Conservation (phyloP, 2,329 filamentous ascomycete genomes). For the Rhynchosporium graminicola region DNA sequence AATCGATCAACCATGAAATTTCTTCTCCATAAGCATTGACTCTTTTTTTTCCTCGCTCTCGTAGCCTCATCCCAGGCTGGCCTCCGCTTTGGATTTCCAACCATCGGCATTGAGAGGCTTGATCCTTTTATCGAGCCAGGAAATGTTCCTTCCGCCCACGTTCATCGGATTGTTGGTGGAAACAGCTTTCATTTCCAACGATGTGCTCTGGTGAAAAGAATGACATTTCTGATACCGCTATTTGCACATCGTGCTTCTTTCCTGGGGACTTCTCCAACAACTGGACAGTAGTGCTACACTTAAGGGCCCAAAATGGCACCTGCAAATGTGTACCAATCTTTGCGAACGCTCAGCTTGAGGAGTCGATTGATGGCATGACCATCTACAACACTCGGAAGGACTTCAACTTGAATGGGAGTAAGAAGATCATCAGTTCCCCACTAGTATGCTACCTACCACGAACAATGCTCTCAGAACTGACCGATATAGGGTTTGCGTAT, state of each 20-base stretch:
- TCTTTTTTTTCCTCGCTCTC: conserved; percentile 13
- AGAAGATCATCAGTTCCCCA: conserved; percentile 22
- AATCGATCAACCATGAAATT: background rate
- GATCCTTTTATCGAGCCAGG: conserved; percentile 19
- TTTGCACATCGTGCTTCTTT: conserved; percentile 29
- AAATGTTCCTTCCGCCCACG: conserved; percentile 16
- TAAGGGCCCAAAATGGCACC: conserved; percentile 27
- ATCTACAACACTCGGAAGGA: conserved; percentile 23
- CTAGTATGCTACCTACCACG: conserved; percentile 15
- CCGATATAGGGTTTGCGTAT: conserved; percentile 26
- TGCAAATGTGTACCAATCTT: conserved; percentile 23
- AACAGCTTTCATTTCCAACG: conserved; percentile 11
- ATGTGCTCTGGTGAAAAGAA: conserved; percentile 12
- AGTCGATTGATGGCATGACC: conserved; percentile 23
- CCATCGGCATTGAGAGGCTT: conserved; percentile 17
- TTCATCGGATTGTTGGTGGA: conserved; percentile 16
- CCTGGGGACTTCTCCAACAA: conserved; percentile 35
- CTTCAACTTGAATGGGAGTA: conserved; percentile 8
- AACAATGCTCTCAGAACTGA: background rate
- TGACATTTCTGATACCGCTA: conserved; percentile 10
- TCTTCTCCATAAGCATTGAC: conserved; percentile 13
- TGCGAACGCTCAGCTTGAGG: conserved; percentile 16
- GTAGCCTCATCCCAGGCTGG: conserved; percentile 19
- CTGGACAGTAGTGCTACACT: conserved; percentile 35
- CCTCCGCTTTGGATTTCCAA: conserved; percentile 19